Evolutionary conservation across 177 flowering plant genomes (phyloP), one percentile per base, ranked within the genome.

Genomic region (Tripterygium wilfordii): DNA sequence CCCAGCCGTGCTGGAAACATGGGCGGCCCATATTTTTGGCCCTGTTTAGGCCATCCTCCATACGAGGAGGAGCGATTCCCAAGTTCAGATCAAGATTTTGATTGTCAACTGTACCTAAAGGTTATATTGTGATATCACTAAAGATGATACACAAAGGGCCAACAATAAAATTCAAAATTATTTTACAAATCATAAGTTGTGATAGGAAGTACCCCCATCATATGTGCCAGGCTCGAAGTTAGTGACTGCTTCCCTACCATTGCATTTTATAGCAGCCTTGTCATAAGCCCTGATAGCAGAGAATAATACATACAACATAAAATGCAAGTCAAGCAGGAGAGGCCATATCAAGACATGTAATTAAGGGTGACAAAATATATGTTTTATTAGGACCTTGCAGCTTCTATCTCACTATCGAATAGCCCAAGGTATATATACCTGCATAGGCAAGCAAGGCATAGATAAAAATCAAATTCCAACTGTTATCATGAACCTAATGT

Each of bases 361-460:
- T n/a, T n/a, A n/a, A n/a, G n/a, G n/a, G n/a, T n/a, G n/a, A n/a
- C n/a, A n/a, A n/a, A n/a, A 56, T 57, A 52, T 35, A 43, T 51
- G 44, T 61, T 48, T n/a, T 44, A 53, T 27, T 20, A 35, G 60
- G 43, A 79, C 85, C 85, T 76, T 60, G 85, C 85, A 48, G 82
- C 82, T 45, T 79, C 82, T 42, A 69, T 27, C 67, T 79, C 82
- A 27, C 55, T 71, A 50, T 79, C 77, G 47, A 77, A 77, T 41
- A 80, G 64, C n/a, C 82, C 86, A 45, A 80, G 77, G 65, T 80
- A 80, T 8, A 75, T 57, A 57, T 77, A 80, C 82, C 80, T 77
- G 80, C 67, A n/a, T n/a, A 72, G 41, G 36, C 36, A 68, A 52
- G 41, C 49, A 54, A 57, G 42, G 32, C 6, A 29, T 10, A 41